Conservation (phyloP, 2,329 filamentous ascomycete genomes). For the Dissoconium aciculare region DNA sequence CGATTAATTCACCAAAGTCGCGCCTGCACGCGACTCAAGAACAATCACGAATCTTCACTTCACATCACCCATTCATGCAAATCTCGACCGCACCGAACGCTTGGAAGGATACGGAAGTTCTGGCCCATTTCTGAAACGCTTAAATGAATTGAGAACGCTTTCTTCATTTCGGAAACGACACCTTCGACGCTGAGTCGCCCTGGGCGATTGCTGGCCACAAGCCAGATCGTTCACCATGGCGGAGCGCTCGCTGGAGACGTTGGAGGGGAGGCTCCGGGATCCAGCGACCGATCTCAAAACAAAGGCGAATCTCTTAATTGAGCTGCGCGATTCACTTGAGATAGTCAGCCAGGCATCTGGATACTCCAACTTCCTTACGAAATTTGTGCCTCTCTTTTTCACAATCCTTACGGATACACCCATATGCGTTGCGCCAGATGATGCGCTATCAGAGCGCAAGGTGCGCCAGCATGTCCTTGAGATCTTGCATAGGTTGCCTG, state of each 20-base stretch:
- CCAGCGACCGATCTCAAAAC: constrained; percentile 50
- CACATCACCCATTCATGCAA: too few relatives aligned
- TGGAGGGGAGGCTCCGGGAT: constrained; percentile 34
- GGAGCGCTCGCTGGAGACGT: constrained; percentile 31
- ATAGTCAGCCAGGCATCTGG: constrained; percentile 64
- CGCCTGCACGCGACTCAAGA: too few relatives aligned
- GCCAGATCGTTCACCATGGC: constrained; percentile 24
- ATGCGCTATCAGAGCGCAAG: constrained; percentile 89
- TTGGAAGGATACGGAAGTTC: too few relatives aligned
- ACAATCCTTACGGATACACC: constrained; percentile 71
- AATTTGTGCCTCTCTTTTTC: constrained; percentile 80
- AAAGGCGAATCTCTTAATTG: constrained; percentile 68
- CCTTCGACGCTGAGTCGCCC: too few relatives aligned
- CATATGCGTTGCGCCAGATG: constrained; percentile 84
- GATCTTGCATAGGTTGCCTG: constrained; percentile 76
- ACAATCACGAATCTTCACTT: too few relatives aligned
- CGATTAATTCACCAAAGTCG: too few relatives aligned
- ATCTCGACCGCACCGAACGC: too few relatives aligned
- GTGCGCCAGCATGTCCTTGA: constrained; percentile 87
- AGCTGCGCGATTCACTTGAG: constrained; percentile 83
- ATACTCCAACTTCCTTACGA: constrained; percentile 70
- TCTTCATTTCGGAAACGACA: too few relatives aligned
- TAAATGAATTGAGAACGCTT: too few relatives aligned
- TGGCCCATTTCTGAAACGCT: too few relatives aligned
- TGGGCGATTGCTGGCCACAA: too few relatives aligned